These are phyloP conservation scores for Eucalyptus polybractea DNA, from an alignment of 345 rosid genomes.

Conservation along the genomic window DNA sequence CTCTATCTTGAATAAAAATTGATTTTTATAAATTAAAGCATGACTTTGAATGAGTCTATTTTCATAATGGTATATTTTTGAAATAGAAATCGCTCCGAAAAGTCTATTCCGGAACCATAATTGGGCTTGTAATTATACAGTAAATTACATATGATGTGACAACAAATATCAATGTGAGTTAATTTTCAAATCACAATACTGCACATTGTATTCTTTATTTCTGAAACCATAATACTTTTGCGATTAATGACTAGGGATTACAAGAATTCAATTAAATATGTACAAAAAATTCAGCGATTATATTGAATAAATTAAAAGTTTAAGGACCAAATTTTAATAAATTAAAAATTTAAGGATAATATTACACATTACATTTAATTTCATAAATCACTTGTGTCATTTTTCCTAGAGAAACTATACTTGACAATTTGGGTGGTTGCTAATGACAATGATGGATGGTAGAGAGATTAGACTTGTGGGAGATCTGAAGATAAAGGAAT, in stretches of 20 bases:
- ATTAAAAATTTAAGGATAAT: background rate
- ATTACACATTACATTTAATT: background rate
- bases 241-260: background rate
- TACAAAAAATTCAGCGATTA: rapidly evolving
- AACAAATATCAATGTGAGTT: background rate
- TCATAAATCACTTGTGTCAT: background rate
- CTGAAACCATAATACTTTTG: background rate
- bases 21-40: background rate
- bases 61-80: background rate
- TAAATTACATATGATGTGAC: background rate
- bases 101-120: background rate
- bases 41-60: background rate
- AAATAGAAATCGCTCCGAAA: background rate
- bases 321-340: rapidly evolving
- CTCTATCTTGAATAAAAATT: background rate
- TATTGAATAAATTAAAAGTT: background rate
- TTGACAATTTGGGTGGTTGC: background rate
- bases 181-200: background rate
- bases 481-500: background rate
- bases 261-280: background rate
- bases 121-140: background rate
- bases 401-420: background rate
- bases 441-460: background rate
- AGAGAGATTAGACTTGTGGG: background rate
- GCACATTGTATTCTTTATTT: background rate